Evolutionary conservation across 768 basidiomycete species (phyloP).

Genomic region (Neoboletus subvelutipes): DNA sequence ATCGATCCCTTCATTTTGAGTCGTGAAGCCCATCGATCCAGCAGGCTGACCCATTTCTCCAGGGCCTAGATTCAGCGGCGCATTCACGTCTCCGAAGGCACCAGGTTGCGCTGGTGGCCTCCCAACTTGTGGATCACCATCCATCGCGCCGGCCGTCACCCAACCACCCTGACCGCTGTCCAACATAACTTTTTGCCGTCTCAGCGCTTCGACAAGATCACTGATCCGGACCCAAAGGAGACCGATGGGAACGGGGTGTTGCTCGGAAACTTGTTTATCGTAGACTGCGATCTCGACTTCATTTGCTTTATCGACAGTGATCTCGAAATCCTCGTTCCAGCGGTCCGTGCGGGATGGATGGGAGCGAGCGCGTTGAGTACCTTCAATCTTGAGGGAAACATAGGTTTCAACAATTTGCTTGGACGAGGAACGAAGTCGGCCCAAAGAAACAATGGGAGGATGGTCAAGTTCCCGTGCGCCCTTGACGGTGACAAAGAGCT

Average conservation of each 20-base stretch:
- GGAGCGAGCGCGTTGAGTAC: slow-evolving; percentile 87
- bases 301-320: slow-evolving; percentile 95
- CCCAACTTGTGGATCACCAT: slow-evolving; percentile 50
- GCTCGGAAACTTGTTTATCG: slow-evolving; percentile 84
- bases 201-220: slow-evolving; percentile 89
- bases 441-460: slow-evolving; percentile 65
- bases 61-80: slow-evolving; percentile 39
- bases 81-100: slow-evolving; percentile 45
- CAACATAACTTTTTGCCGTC: slow-evolving; percentile 87
- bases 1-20: slow-evolving; percentile 75
- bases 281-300: slow-evolving; percentile 97
- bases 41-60: slow-evolving; percentile 30
- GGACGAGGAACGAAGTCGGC: slow-evolving; percentile 71
- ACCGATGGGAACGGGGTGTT: slow-evolving; percentile 85
- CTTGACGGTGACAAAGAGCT: slow-evolving; percentile 83
- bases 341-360: slow-evolving; percentile 93
- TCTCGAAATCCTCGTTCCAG: slow-evolving; percentile 98
- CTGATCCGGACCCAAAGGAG: slow-evolving; percentile 92
- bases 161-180: slow-evolving; percentile 88
- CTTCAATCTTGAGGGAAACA: slow-evolving; percentile 95
- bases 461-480: slow-evolving; percentile 95
- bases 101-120: slow-evolving; percentile 52
- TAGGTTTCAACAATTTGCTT: slow-evolving; percentile 80
- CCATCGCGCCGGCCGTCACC: slow-evolving; percentile 94
- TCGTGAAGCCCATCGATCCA: slow-evolving; percentile 23